phyloP scores from a whole-genome alignment of 352 stramenopile genomes.

The Phytophthora pini region DNA sequence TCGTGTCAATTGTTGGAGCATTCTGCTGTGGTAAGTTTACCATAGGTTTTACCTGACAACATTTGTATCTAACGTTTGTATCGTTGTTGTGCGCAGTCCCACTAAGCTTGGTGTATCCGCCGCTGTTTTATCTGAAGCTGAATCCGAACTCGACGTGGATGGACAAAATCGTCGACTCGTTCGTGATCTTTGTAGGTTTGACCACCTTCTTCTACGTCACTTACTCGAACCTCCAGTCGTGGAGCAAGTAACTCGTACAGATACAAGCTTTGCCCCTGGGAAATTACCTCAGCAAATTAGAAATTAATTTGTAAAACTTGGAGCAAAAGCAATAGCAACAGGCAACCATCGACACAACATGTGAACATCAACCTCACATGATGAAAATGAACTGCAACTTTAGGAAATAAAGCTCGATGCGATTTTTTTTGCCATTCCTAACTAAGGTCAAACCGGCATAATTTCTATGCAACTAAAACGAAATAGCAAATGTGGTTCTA shows the following conservation, averaged over 20 bases:
- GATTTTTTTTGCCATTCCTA: conserved; percentile 16
- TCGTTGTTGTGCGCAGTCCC: conserved; percentile 48
- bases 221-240: conserved; percentile 79
- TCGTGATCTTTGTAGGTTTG: conserved; percentile 66
- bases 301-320: background rate
- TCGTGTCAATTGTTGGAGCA: conserved; percentile 83
- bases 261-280: no score
- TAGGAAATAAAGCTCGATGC: conserved; percentile 17
- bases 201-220: conserved; percentile 87
- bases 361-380: background rate
- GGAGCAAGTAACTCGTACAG: conserved; percentile 42
- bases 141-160: conserved; percentile 46
- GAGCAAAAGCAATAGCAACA: conserved; percentile 1
- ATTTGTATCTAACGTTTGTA: conserved; percentile 8
- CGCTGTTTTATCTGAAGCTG: conserved; percentile 83
- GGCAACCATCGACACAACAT: background rate
- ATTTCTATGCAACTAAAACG: conserved; percentile 30
- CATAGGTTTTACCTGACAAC: conserved; percentile 1
- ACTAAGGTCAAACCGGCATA: conserved; percentile 13
- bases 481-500: conserved; percentile 22
- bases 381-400: conserved; percentile 2
- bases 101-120: conserved; percentile 82
- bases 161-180: conserved; percentile 66
- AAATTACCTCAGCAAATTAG: no score
- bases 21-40: conserved; percentile 77